A percentile compares a stretch with the other conserved stretches of the same genome.
Conservation (phyloP, 2,329 filamentous ascomycete species). For the Peltaster fructicola region DNA sequence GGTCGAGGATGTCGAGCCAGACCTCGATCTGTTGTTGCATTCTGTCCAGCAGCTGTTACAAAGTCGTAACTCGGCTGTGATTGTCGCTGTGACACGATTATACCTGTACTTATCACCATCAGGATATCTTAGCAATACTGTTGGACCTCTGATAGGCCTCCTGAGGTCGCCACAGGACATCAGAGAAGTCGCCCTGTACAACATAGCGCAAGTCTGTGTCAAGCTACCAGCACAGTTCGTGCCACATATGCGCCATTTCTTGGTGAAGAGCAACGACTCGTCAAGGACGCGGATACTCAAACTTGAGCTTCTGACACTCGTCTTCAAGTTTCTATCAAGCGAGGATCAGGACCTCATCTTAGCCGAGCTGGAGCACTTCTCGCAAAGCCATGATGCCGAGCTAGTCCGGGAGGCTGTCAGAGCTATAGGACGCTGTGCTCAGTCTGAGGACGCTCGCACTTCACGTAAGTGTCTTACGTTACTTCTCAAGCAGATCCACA, state of each 20-base stretch:
- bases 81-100: slow-evolving; percentile 69
- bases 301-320: slow-evolving; percentile 72
- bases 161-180: slow-evolving; percentile 74
- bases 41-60: slow-evolving; percentile 71
- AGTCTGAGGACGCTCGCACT: slow-evolving; percentile 47
- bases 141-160: slow-evolving; percentile 74
- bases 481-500: slow-evolving; percentile 72
- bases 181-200: slow-evolving; percentile 77
- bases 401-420: slow-evolving; percentile 79
- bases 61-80: slow-evolving; percentile 82
- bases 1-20: slow-evolving; percentile 51
- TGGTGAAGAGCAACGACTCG: slow-evolving; percentile 63
- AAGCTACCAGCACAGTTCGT: slow-evolving; percentile 63
- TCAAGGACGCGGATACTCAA: slow-evolving; percentile 79
- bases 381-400: slow-evolving; percentile 52
- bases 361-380: slow-evolving; percentile 88
- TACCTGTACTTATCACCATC: slow-evolving; percentile 71
- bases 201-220: slow-evolving; percentile 85
- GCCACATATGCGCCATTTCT: slow-evolving; percentile 73
- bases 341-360: slow-evolving; percentile 74
- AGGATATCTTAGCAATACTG: slow-evolving; percentile 54
- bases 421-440: slow-evolving; percentile 85
- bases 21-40: slow-evolving; percentile 65
- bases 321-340: slow-evolving; percentile 66
- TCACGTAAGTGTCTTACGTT: slow-evolving; percentile 66